Conservation (phyloP, 305 asterid species). For the Solanum aculeatissimum region DNA sequence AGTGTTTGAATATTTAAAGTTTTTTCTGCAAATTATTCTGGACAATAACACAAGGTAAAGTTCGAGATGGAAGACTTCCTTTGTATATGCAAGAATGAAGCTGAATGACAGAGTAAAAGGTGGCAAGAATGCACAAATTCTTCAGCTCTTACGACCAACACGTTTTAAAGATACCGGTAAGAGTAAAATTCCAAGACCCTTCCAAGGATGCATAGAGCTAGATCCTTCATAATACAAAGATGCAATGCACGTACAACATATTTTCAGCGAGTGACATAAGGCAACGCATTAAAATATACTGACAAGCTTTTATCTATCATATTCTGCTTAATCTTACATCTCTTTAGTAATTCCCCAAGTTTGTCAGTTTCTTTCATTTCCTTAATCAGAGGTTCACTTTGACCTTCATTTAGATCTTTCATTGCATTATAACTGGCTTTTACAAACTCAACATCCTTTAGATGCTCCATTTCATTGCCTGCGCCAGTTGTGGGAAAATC, state of each 20-base stretch:
- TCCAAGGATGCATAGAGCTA: background rate
- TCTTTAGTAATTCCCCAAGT: constrained; percentile 45
- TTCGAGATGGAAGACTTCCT: background rate
- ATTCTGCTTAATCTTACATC: constrained; percentile 59
- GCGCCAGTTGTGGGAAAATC: constrained; percentile 9
- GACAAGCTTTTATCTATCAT: constrained; percentile 56
- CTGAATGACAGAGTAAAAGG: background rate
- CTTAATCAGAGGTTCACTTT: constrained; percentile 7
- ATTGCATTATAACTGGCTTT: constrained; percentile 1
- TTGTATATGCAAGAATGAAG: background rate
- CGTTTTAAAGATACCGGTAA: background rate
- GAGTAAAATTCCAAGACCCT: background rate
- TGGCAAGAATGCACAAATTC: background rate
- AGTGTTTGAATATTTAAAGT: too few species aligned
- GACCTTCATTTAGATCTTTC: constrained; percentile 3
- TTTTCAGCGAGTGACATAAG: background rate
- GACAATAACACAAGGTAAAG: background rate
- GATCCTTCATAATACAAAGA: background rate
- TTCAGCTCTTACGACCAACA: background rate
- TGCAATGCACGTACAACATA: background rate
- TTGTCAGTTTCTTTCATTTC: constrained; percentile 24
- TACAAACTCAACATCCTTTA: background rate
- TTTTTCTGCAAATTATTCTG: too few species aligned
- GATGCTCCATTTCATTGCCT: constrained; percentile 15
- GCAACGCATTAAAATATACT: constrained; percentile 19